phyloP scores from a whole-genome alignment of 2,329 filamentous ascomycete genomes.

The Arthrinium phaeospermum region DNA sequence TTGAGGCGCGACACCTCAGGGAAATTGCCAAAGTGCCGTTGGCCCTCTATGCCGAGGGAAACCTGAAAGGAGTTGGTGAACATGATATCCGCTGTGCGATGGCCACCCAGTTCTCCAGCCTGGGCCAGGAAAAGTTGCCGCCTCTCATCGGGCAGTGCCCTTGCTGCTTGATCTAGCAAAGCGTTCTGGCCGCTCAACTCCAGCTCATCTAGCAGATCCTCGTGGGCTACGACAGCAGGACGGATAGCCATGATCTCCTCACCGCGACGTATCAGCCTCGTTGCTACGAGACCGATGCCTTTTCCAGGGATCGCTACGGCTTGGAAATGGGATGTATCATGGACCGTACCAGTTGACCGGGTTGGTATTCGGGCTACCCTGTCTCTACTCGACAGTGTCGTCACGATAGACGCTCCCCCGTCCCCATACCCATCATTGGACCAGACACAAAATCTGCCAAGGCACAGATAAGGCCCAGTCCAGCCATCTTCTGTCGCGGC shows the following conservation, averaged over 20 bases:
- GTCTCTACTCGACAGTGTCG: slow-evolving; percentile 14
- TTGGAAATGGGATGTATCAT: slow-evolving; percentile 16
- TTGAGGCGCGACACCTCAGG: slow-evolving; percentile 47
- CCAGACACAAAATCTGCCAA: slow-evolving; percentile 23
- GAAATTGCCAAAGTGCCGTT: slow-evolving; percentile 37
- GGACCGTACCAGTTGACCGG: not conserved
- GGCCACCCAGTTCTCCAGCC: slow-evolving; percentile 31
- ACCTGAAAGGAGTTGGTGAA: slow-evolving; percentile 37
- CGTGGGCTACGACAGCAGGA: slow-evolving; percentile 33
- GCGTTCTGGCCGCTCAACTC: slow-evolving; percentile 26
- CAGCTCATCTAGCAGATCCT: slow-evolving; percentile 30
- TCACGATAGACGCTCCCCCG: slow-evolving; percentile 18
- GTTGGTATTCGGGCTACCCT: not conserved
- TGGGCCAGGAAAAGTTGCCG: slow-evolving; percentile 30
- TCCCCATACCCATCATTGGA: slow-evolving; percentile 12
- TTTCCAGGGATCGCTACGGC: slow-evolving; percentile 29
- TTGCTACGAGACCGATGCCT: slow-evolving; percentile 32
- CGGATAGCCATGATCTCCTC: slow-evolving; percentile 31
- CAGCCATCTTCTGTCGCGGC: not conserved
- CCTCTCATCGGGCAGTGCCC: slow-evolving; percentile 27
- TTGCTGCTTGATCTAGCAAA: slow-evolving; percentile 31
- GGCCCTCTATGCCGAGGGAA: slow-evolving; percentile 22
- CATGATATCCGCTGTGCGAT: slow-evolving; percentile 32
- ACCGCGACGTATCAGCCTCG: slow-evolving; percentile 28
- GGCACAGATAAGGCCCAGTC: slow-evolving; percentile 20